These are phyloP conservation scores for Rossbeevera mucosa DNA, from an alignment of 768 basidiomycete genomes.

Conservation along the genomic window DNA sequence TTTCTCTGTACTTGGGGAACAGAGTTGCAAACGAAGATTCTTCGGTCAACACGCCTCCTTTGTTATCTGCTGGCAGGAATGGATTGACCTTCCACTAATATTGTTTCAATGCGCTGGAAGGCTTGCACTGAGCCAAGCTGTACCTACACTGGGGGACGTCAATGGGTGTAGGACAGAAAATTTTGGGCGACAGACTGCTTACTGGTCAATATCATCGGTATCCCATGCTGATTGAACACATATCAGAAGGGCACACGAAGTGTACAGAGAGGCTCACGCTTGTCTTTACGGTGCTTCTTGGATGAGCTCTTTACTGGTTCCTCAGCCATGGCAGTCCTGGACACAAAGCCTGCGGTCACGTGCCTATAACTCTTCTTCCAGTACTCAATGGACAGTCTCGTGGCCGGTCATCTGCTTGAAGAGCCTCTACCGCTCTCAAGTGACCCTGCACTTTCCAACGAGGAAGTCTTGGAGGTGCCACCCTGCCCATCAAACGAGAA, in stretches of 20 bases:
- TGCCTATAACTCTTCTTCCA: conserved; percentile 4
- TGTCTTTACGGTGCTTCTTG: conserved; percentile 88
- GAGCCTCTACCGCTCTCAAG: conserved; percentile 42
- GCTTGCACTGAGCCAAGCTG: neutral
- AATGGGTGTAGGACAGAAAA: conserved; percentile 1
- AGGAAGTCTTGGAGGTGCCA: conserved; percentile 39
- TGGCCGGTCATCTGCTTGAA: conserved; percentile 33
- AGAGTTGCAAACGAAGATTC: conserved; percentile 98
- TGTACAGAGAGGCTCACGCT: conserved; percentile 58
- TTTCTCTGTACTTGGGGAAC: conserved; percentile 98
- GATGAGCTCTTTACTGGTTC: conserved; percentile 66
- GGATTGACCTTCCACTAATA: conserved; percentile 83
- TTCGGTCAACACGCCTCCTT: conserved; percentile 80
- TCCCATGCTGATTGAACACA: conserved; percentile 76
- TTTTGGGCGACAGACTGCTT: conserved; percentile 34
- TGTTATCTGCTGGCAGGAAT: conserved; percentile 72
- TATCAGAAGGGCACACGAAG: conserved; percentile 8
- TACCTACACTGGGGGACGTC: conserved; percentile 40
- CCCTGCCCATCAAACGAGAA: conserved; percentile 30
- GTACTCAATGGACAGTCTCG: conserved; percentile 48
- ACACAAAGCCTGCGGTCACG: no score
- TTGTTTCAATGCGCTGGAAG: conserved; percentile 11
- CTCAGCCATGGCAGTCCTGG: conserved; percentile 31
- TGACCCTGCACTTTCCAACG: conserved; percentile 52
- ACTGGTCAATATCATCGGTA: conserved; percentile 98